phyloP scores from a whole-genome alignment of 1,139 yeast species.

The Blastobotrys illinoisensis region DNA sequence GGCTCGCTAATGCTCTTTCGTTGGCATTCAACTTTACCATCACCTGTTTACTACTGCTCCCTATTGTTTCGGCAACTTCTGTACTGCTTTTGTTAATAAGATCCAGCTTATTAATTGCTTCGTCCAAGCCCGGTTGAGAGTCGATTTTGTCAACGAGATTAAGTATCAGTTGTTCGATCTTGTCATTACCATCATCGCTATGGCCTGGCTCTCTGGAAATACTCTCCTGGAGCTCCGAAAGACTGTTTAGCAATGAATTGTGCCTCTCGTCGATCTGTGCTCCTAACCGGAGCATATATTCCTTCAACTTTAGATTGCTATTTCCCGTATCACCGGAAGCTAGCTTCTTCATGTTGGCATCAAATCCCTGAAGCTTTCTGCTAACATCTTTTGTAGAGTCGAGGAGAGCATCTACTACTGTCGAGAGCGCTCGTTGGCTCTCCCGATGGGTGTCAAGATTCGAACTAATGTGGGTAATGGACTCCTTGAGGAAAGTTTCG shows the following conservation, averaged over 20 bases:
- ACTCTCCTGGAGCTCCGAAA: background rate
- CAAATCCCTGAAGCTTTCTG: slow-evolving; percentile 16
- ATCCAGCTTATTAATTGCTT: background rate
- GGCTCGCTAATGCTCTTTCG: background rate
- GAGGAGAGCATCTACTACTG: slow-evolving; percentile 22
- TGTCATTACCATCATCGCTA: background rate
- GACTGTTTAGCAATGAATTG: slow-evolving; percentile 1
- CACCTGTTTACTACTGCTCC: background rate
- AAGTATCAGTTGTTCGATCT: background rate
- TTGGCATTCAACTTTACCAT: background rate
- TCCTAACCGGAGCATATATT: slow-evolving; percentile 1
- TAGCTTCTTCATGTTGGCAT: slow-evolving; percentile 13
- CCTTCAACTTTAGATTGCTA: background rate
- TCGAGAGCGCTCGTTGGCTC: slow-evolving; percentile 19
- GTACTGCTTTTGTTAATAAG: background rate
- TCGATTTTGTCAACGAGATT: background rate
- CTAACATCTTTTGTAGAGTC: slow-evolving; percentile 21
- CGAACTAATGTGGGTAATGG: slow-evolving; percentile 16
- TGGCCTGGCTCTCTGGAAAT: background rate
- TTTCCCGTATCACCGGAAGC: background rate
- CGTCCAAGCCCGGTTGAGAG: background rate
- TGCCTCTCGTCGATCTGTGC: slow-evolving; percentile 6
- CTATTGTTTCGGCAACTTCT: background rate
- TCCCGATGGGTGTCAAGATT: slow-evolving; percentile 23
- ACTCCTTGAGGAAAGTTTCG: slow-evolving; percentile 19